Evolutionary conservation across 306 rosid genomes (phyloP), one percentile per base, ranked within the genome.

Genomic region (Gastrolobium villosum): DNA sequence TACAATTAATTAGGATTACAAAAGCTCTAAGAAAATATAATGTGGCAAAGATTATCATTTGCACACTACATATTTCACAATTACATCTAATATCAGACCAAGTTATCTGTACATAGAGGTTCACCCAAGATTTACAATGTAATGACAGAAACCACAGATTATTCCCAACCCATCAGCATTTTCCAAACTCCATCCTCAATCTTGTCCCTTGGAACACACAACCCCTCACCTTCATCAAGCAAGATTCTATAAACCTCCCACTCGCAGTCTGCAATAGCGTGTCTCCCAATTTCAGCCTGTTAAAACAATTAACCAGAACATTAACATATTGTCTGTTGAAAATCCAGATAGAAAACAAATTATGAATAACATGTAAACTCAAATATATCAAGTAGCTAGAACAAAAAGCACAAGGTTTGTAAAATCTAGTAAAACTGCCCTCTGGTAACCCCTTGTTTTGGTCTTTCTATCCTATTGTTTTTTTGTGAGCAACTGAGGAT

Each of bases 91-190:
- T 10, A 41, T 53, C 57, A 57, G 26, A 76, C 82, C 55, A 34
- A 34, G 82, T 55, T 80, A 65, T 31, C 53, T 92, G 88, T 83
- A 86, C 91, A 83, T 7, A 75, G 30, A 7, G 45, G 71, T 46
- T 34, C n/a, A 77, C 53, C 55, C 56, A 62, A 28, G 72, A 65
- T 72, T 37, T 60, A 66, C 10, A 9, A 45, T 37, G 31, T 28
- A 74, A 76, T 77, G 32, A 44, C 13, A 55, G 41, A 69, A 45
- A 44, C 37, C 37, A 62, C 61, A 69, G 6, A 46, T 88, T 84
- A 92, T 39, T 88, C 91, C 98, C 98, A 95, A 44, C 98, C 99
- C 99, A 95, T 92, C 84, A 95, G 83, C 98, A 86, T 88, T 85
- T 90, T 93, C 94, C 98, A 89, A 43, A 91, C 97, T 73, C 87